phyloP scores from a whole-genome alignment of 2,329 filamentous ascomycete genomes.

The Fusarium albidum region DNA sequence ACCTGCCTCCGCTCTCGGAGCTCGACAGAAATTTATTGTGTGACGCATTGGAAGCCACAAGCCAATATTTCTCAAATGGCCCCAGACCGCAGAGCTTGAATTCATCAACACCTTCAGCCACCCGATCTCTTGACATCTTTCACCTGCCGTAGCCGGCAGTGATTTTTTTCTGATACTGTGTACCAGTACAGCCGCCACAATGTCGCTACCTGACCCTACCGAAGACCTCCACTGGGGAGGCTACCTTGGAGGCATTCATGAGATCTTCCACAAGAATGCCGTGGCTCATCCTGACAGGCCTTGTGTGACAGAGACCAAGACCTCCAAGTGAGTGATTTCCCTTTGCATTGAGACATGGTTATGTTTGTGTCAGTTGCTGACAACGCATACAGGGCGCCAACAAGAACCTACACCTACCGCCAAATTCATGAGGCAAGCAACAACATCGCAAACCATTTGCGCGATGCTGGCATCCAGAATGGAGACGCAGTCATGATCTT shows the following conservation, averaged over 20 bases:
- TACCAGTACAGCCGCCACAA: background rate
- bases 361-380: background rate
- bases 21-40: no score
- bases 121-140: no score
- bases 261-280: slow-evolving; percentile 74
- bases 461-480: slow-evolving; percentile 73
- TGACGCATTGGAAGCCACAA: no score
- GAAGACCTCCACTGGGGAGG: slow-evolving; percentile 72
- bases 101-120: no score
- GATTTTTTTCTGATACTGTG: background rate
- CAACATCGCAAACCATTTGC: slow-evolving; percentile 79
- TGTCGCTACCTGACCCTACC: slow-evolving; percentile 66
- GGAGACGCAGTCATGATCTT: slow-evolving; percentile 96
- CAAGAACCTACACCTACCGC: slow-evolving; percentile 79
- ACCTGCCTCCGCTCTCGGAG: background rate
- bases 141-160: no score
- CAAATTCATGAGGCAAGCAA: slow-evolving; percentile 76
- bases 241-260: slow-evolving; percentile 71
- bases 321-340: slow-evolving; percentile 21
- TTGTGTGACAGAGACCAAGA: slow-evolving; percentile 60
- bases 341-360: background rate
- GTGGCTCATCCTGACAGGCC: slow-evolving; percentile 67
- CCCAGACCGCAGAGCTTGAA: no score
- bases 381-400: slow-evolving; percentile 49
- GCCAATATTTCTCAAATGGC: no score